Percentiles rank a stretch among this genome's conserved stretches.
These are phyloP conservation scores for Spathaspora sp. DNA, from an alignment of 1,139 yeast genomes.

Conservation along the genomic window DNA sequence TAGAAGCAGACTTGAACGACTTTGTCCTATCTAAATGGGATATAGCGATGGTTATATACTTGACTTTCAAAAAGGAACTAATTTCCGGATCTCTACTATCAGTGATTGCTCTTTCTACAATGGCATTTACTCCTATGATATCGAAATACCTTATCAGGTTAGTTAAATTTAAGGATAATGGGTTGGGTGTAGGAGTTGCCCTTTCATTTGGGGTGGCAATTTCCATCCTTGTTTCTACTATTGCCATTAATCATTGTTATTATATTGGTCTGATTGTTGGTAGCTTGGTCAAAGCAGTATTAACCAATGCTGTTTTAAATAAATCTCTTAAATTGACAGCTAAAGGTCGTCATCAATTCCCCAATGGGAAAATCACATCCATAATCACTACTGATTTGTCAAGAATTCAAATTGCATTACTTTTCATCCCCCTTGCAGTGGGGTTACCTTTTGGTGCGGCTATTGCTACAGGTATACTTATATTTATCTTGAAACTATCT, in stretches of 20 bases:
- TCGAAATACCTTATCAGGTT: constrained; percentile 28
- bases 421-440: constrained; percentile 65
- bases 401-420: constrained; percentile 73
- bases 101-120: constrained; percentile 15
- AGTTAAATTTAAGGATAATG: constrained; percentile 24
- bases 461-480: constrained; percentile 61
- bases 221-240: constrained; percentile 34
- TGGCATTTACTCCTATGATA: constrained; percentile 28
- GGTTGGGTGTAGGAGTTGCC: constrained; percentile 41
- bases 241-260: constrained; percentile 62
- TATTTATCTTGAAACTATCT: constrained; percentile 71
- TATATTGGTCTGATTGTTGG: constrained; percentile 55
- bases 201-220: constrained; percentile 32
- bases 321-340: constrained; percentile 33
- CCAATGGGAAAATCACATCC: constrained; percentile 38
- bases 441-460: constrained; percentile 62
- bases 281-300: constrained; percentile 33
- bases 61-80: constrained; percentile 30
- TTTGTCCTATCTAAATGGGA: constrained; percentile 19
- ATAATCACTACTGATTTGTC: constrained; percentile 78
- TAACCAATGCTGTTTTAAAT: constrained; percentile 33
- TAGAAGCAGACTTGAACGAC: constrained; percentile 28
- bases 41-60: constrained; percentile 19
- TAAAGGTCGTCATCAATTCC: constrained; percentile 26
- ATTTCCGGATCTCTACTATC: constrained; percentile 21